Base-by-base conservation (phyloP, 805 yeast genomes). In the Yarrowia divulgata region DNA sequence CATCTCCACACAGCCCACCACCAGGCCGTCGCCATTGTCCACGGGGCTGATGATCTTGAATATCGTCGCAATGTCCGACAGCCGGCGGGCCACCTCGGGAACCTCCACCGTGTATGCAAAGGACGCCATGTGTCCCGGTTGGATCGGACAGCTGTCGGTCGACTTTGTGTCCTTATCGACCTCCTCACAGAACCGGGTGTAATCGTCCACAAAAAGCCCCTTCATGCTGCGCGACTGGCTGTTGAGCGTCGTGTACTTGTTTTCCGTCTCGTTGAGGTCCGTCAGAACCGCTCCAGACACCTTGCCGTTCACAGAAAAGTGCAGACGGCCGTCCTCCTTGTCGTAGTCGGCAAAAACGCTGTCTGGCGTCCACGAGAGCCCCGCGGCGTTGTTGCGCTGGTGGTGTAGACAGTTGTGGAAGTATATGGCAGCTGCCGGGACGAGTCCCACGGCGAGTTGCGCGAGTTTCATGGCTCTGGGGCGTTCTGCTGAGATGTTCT, bases 1-100 rank as follows among this genome's bases (percentile, higher is more conserved):
- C 6, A 84, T 76, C 18, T 76, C 73, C 23, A 82, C 76, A 71
- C 91, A 88, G 1, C 85, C 87, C 12, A 87, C 73, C 13, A 75
- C 71, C 16, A 67, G 48, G 1, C 78, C 76, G 37, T 71, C 71
- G 8, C 66, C 69, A 6, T 72, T 52, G 12, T 78, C 73, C 46
- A 72, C 73, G n/a, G 77, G 73, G 40, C 77, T 74, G 29, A 63
- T 48, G 16, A 63, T 63, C 39, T 49, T 48, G 48, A 63, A 63
- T 13, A n/a, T 35, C 13, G 68, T 48, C 1, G 6, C 29, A 2
- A 48, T 39, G 14, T 39, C 57, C 10, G 45, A 69, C 8, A 75
- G 72, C 5, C 72, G 71, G 73, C 68, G 71, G 69, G 18, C 37
- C n/a, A 72, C 72, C 8, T 55, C 43, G 23, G 71, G 60, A 35